These are phyloP conservation scores for Avena sativa DNA, from an alignment of 176 grass and related monocot species.

Conservation along the genomic window DNA sequence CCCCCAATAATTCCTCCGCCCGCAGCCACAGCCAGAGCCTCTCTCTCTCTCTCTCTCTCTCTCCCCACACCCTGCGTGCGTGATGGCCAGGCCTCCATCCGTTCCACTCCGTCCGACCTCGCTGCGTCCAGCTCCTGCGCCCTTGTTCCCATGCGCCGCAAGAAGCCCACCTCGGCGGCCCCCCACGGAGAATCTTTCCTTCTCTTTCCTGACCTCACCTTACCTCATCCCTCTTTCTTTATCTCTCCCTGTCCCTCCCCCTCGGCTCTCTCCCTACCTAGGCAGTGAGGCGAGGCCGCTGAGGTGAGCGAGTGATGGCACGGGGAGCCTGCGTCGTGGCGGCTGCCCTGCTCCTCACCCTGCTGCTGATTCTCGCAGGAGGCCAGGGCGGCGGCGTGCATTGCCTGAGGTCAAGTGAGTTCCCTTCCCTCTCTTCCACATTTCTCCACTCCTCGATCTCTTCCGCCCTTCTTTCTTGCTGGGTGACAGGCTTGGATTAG, in stretches of 20 bases:
- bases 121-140: conserved; percentile 59
- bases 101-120: conserved; percentile 1
- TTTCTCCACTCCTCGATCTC: not conserved
- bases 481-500: not conserved
- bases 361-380: conserved; percentile 9
- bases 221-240: not conserved
- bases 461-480: too few species aligned
- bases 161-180: conserved; percentile 49
- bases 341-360: conserved; percentile 26
- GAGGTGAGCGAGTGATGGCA: conserved; percentile 36
- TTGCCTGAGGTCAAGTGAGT: conserved; percentile 77
- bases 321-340: conserved; percentile 39
- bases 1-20: conserved; percentile 71
- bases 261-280: not conserved
- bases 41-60: not conserved
- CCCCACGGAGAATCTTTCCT: conserved; percentile 53
- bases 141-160: conserved; percentile 72
- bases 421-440: not conserved
- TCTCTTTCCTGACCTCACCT: not conserved
- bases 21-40: not conserved
- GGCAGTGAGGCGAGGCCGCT: not conserved
- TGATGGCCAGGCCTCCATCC: not conserved
- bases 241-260: not conserved
- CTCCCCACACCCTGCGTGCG: conserved; percentile 8
- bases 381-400: conserved; percentile 23